Evolutionary conservation across 2,329 filamentous ascomycete species (phyloP).

Genomic region (Lithohypha guttulata): DNA sequence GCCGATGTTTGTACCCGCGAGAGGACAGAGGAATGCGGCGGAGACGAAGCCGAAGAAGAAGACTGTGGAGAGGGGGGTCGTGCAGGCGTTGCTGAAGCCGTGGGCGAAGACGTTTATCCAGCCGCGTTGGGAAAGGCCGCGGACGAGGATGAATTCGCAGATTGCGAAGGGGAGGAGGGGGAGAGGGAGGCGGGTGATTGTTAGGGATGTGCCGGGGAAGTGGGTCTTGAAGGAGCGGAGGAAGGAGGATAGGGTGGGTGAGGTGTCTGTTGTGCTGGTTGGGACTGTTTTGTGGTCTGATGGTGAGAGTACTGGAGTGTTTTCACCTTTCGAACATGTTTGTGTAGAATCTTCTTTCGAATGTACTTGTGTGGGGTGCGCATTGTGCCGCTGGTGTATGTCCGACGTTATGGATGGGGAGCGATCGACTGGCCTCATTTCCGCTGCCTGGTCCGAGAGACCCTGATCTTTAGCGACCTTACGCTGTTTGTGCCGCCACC

Average conservation of each 20-base stretch:
- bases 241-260: slow-evolving; percentile 11
- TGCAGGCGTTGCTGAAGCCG: slow-evolving; percentile 20
- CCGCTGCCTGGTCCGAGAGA: slow-evolving; percentile 12
- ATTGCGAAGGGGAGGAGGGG: slow-evolving; percentile 22
- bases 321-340: not conserved
- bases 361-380: not conserved
- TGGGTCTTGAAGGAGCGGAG: slow-evolving; percentile 11
- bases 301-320: not conserved
- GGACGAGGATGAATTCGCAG: slow-evolving; percentile 22
- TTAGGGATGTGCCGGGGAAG: slow-evolving; percentile 18
- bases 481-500: slow-evolving; percentile 11
- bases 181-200: slow-evolving; percentile 16
- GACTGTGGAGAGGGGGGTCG: slow-evolving; percentile 15
- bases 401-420: not conserved
- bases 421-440: slow-evolving; percentile 9
- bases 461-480: slow-evolving; percentile 4
- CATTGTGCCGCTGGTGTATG: not conserved
- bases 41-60: slow-evolving; percentile 21
- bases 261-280: not conserved
- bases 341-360: not conserved
- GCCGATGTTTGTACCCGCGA: slow-evolving; percentile 22
- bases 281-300: not conserved
- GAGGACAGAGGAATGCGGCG: slow-evolving; percentile 20
- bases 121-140: slow-evolving; percentile 19
- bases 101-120: slow-evolving; percentile 20